Evolutionary conservation across 2,329 filamentous ascomycete genomes (phyloP).

Genomic region (Ceratocystis albifundus): DNA sequence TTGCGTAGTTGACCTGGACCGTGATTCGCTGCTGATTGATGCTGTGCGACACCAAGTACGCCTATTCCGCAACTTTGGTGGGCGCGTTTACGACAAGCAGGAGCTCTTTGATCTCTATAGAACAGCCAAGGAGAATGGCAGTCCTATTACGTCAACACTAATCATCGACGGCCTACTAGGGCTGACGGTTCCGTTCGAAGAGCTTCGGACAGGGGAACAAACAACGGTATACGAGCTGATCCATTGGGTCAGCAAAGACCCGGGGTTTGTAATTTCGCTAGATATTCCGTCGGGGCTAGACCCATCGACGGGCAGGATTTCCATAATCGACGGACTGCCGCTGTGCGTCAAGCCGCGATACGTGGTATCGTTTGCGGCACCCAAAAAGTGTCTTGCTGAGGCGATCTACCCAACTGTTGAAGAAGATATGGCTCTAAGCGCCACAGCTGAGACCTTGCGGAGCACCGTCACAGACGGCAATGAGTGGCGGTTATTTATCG

Average conservation of each 20-base stretch:
- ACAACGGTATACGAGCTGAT: slow-evolving; percentile 79
- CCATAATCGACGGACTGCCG: slow-evolving; percentile 58
- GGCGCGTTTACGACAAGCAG: slow-evolving; percentile 52
- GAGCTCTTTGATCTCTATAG: slow-evolving; percentile 51
- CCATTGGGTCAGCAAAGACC: slow-evolving; percentile 83
- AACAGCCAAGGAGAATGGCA: slow-evolving; percentile 31
- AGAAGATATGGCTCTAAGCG: slow-evolving; percentile 20
- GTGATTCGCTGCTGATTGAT: slow-evolving; percentile 68
- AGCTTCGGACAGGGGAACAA: slow-evolving; percentile 71
- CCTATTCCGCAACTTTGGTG: slow-evolving; percentile 73
- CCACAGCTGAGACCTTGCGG: slow-evolving; percentile 25
- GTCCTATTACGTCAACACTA: slow-evolving; percentile 49
- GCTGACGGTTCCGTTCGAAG: slow-evolving; percentile 77
- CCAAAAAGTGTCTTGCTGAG: slow-evolving; percentile 71
- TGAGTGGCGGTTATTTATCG: slow-evolving; percentile 70
- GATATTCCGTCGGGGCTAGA: slow-evolving; percentile 85
- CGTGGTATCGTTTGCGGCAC: slow-evolving; percentile 75
- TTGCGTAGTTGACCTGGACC: slow-evolving; percentile 74
- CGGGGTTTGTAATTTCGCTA: slow-evolving; percentile 72
- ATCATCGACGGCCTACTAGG: slow-evolving; percentile 85
- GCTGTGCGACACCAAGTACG: slow-evolving; percentile 70
- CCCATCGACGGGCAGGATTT: slow-evolving; percentile 58
- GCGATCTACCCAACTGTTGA: slow-evolving; percentile 44
- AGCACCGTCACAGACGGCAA: slow-evolving; percentile 36
- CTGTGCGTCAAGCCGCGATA: slow-evolving; percentile 73